These are phyloP conservation scores for Calonectria fujianensis DNA, from an alignment of 2,329 filamentous ascomycete genomes.

Conservation along the genomic window DNA sequence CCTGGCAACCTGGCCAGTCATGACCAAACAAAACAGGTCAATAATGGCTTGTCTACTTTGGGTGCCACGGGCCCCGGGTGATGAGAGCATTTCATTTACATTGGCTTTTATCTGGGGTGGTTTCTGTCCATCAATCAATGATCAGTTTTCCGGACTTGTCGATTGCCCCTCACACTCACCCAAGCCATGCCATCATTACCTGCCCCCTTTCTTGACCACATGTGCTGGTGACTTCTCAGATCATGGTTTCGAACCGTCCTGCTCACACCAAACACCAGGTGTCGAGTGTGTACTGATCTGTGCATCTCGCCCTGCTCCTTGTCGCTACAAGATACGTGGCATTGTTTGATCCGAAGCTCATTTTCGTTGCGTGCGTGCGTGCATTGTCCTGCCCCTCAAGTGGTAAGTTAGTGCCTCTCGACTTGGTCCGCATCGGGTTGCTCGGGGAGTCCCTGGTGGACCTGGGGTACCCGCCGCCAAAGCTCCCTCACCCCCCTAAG, in stretches of 20 bases:
- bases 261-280: background rate
- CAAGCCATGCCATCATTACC: conserved; percentile 5
- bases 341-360: conserved; percentile 26
- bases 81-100: conserved; percentile 41
- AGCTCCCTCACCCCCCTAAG: conserved; percentile 23
- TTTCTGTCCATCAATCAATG: conserved; percentile 25
- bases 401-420: conserved; percentile 19
- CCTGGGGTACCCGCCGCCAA: conserved; percentile 31
- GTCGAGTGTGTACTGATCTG: background rate
- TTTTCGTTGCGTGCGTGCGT: conserved; percentile 31
- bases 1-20: conserved; percentile 22
- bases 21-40: conserved; percentile 29
- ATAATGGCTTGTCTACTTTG: conserved; percentile 39
- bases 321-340: conserved; percentile 36
- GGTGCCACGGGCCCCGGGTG: conserved; percentile 30
- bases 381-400: conserved; percentile 28
- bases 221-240: background rate
- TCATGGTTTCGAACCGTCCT: conserved; percentile 10
- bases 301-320: conserved; percentile 12
- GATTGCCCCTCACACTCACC: conserved; percentile 5
- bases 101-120: conserved; percentile 19
- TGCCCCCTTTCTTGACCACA: background rate
- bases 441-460: conserved; percentile 31
- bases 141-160: conserved; percentile 23
- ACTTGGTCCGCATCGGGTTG: conserved; percentile 31